Base-by-base conservation (phyloP, 2,329 filamentous ascomycete genomes). In the Fusarium mundagurra region DNA sequence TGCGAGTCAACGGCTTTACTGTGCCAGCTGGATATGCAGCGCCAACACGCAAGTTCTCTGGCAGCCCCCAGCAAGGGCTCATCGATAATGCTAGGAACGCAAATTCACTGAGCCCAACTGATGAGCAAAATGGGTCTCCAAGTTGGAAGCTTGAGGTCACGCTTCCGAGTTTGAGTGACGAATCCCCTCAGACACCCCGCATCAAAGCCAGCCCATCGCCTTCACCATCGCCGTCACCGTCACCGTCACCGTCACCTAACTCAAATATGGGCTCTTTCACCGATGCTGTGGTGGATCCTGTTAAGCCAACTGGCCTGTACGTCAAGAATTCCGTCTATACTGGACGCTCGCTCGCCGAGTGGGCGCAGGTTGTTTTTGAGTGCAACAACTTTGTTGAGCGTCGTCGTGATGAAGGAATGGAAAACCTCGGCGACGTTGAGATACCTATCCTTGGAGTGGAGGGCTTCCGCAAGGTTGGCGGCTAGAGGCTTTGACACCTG, bases 371-470 rank as follows among this genome's bases (percentile, higher is more conserved):
- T 27, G 90, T 95, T 22, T 89, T 89, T 64, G 94, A 96, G 80
- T 94, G 91, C 84, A 94, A 95, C 82, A 93, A 91, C 78, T 96
- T 96, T 81, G 90, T 94, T 38, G 93, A 96, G 67, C 87, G 93
- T 51, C 88, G 94, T 62, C 91, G 91, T 59, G 90, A 91, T 53
- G 94, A 96, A 80, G 93, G 93, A 50, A 89, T 95, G 16, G 86
- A 89, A 5, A 85, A 85, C 1, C 88, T 94, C 68, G 86, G 85
- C 74, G 90, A 92, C 48, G 90, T 96, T 47, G 93, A 96, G 81
- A 83, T 86, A 7, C 85, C 84, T 4, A 76, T 81, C 24, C 81
- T 86, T 7, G 80, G 80, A 20, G 81, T 86, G 4, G 84, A 86
- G 61, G 83, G 83, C 18, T 84, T 86, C 70, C 83, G 84, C 61